Conservation (phyloP, 129 eudicot species). For the sunflower (Helianthus annuus) region HanXRQr2.0-SUNRISE NC_035439.2:134185013-134185512, state of each 20-base stretch:
- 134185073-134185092: slow-evolving; percentile 92
- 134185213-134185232: slow-evolving; percentile 62
- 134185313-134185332: neutral
- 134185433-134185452: slow-evolving; percentile 89
- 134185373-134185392: slow-evolving; percentile 36
- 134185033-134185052: slow-evolving; percentile 97
- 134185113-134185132: slow-evolving; percentile 83
- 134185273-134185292: slow-evolving; percentile 40
- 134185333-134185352: neutral
- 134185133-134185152: neutral
- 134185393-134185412: slow-evolving; percentile 37
- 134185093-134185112: slow-evolving; percentile 50
- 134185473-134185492: neutral
- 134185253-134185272: slow-evolving; percentile 68
- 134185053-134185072: slow-evolving; percentile 56
- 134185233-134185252: slow-evolving; percentile 60
- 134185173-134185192: neutral
- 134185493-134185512: too few relatives aligned
- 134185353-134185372: neutral
- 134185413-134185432: slow-evolving; percentile 45
- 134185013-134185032: slow-evolving; percentile 69
- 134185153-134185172: neutral
- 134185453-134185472: slow-evolving; percentile 78
- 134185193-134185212: slow-evolving; percentile 20
- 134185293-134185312: slow-evolving; percentile 14